Percentiles rank a stretch among this genome's conserved stretches.
Conservation (phyloP, 257 asterid species). For the Voacanga thouarsii region DNA sequence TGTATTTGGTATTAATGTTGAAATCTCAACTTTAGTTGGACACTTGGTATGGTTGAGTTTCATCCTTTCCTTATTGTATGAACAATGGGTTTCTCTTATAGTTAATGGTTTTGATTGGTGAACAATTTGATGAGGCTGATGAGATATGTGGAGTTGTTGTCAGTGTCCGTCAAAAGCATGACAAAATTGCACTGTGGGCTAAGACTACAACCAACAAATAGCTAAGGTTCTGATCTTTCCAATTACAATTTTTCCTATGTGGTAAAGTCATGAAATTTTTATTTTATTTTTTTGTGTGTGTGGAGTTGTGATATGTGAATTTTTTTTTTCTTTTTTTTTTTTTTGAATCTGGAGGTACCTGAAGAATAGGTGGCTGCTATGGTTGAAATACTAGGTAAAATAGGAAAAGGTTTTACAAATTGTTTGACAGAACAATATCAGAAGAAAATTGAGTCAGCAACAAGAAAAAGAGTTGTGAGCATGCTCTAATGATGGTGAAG, state of each 20-base stretch:
- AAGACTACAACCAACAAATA: constrained; percentile 74
- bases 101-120: constrained; percentile 80
- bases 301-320: no score
- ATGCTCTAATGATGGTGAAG: constrained; percentile 23
- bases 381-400: no score
- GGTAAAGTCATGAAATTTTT: not conserved
- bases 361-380: no score
- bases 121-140: constrained; percentile 72
- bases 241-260: not conserved
- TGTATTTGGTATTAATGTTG: not conserved
- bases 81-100: constrained; percentile 18
- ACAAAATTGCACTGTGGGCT: no score
- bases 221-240: constrained; percentile 51
- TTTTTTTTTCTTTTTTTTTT: no score
- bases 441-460: constrained; percentile 21
- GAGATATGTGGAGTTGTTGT: constrained; percentile 84
- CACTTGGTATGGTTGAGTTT: no score
- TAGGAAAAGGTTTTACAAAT: no score
- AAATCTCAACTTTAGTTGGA: not conserved
- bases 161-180: constrained; percentile 77
- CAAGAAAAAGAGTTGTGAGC: constrained; percentile 21
- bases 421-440: no score
- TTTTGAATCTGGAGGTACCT: no score
- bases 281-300: no score
- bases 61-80: not conserved